These are phyloP conservation scores for Euphorbia peplus DNA, from an alignment of 345 rosid genomes.

Conservation along the genomic window DNA sequence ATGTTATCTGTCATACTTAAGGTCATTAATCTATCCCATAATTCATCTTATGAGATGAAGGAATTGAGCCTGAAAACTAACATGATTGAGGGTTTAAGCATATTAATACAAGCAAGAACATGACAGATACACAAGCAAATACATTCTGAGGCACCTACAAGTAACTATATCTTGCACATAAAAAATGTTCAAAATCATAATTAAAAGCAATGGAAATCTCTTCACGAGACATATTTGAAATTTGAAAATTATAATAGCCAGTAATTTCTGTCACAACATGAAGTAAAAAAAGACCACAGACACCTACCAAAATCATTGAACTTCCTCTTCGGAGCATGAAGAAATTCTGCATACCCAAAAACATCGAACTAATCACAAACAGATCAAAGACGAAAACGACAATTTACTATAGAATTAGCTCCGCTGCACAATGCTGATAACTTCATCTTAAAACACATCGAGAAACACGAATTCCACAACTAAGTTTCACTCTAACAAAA, in stretches of 20 bases:
- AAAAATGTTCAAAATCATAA: not conserved
- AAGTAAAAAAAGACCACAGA: not conserved
- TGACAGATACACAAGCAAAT: not conserved
- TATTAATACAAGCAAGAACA: not conserved
- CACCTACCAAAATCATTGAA: slow-evolving; percentile 74
- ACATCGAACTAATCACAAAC: not conserved
- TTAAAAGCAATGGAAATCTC: not conserved
- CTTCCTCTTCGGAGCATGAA: slow-evolving; percentile 83
- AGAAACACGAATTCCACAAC: slow-evolving; percentile 1
- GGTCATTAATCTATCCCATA: not conserved
- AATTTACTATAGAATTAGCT: not conserved
- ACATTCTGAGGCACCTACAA: not conserved
- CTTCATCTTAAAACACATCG: slow-evolving; percentile 4
- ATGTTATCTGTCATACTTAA: not conserved
- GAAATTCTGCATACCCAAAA: slow-evolving; percentile 88
- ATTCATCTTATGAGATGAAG: not conserved
- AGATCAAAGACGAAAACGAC: not conserved
- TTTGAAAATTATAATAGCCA: not conserved
- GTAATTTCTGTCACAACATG: not conserved
- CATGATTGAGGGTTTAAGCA: not conserved
- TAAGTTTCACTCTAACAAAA: not conserved
- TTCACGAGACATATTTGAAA: not conserved
- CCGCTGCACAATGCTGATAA: not conserved
- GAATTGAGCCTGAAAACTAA: not conserved
- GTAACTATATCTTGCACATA: not conserved